Evolutionary conservation across 1,139 yeast species (phyloP).

Genomic region (Kodamaea suecica): DNA sequence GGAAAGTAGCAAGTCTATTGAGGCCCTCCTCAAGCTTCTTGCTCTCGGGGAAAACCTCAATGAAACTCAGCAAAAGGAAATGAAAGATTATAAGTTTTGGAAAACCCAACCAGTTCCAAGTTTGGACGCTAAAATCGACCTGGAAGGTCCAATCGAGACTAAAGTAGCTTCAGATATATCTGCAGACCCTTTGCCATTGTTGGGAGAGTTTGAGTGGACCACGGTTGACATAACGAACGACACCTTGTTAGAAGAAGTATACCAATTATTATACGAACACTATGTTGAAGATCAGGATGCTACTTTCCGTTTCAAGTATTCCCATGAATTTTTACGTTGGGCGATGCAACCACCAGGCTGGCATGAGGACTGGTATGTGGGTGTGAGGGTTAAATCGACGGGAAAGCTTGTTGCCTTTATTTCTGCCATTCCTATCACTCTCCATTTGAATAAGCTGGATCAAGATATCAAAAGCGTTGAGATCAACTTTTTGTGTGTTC

Average conservation of each 20-base stretch:
- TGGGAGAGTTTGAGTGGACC: slow-evolving; percentile 85
- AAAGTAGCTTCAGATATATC: slow-evolving; percentile 75
- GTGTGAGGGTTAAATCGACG: slow-evolving; percentile 78
- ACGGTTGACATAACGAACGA: slow-evolving; percentile 64
- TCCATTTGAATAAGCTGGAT: slow-evolving; percentile 57
- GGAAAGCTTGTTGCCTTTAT: slow-evolving; percentile 87
- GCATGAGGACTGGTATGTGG: slow-evolving; percentile 85
- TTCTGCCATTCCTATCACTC: slow-evolving; percentile 78
- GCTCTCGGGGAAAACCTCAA: slow-evolving; percentile 54
- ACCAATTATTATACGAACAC: slow-evolving; percentile 76
- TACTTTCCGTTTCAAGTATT: slow-evolving; percentile 85
- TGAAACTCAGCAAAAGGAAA: slow-evolving; percentile 56
- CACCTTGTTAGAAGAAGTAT: slow-evolving; percentile 67
- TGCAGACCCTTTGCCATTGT: slow-evolving; percentile 63
- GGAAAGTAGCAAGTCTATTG: slow-evolving; percentile 44
- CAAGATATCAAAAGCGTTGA: slow-evolving; percentile 66
- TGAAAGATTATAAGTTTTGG: slow-evolving; percentile 96
- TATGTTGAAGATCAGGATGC: slow-evolving; percentile 95
- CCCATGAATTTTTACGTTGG: slow-evolving; percentile 84
- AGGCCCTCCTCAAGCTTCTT: slow-evolving; percentile 48
- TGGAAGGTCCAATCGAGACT: slow-evolving; percentile 82
- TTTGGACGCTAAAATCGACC: slow-evolving; percentile 60
- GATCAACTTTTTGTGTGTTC: slow-evolving; percentile 90
- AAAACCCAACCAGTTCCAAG: slow-evolving; percentile 92
- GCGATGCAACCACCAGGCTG: slow-evolving; percentile 95